A percentile compares a stretch with the other conserved stretches of the same genome.
These are phyloP conservation scores for Mycocentrospora acerina DNA, from an alignment of 2,329 filamentous ascomycete species.

Conservation along the genomic window DNA sequence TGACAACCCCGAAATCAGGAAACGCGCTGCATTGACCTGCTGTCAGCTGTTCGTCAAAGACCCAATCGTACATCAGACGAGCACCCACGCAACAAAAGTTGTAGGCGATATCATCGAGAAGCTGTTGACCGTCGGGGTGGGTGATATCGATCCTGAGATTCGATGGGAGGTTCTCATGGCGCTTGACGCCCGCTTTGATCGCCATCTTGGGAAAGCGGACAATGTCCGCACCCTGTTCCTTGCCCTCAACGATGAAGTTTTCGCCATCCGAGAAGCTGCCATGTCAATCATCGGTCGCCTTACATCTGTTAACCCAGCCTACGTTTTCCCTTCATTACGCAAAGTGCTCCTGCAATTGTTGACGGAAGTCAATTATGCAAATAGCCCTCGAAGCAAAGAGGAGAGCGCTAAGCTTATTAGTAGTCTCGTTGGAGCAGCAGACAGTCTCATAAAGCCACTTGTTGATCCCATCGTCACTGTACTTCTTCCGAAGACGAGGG, in stretches of 20 bases:
- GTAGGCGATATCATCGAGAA: slow-evolving; percentile 98
- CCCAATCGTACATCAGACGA: slow-evolving; percentile 96
- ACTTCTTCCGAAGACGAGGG: slow-evolving; percentile 87
- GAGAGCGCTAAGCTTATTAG: slow-evolving; percentile 93
- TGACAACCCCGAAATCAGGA: slow-evolving; percentile 88
- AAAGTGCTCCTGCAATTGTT: slow-evolving; percentile 95
- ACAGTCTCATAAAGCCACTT: slow-evolving; percentile 90
- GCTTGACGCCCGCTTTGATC: slow-evolving; percentile 90
- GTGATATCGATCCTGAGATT: slow-evolving; percentile 85
- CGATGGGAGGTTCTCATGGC: slow-evolving; percentile 84
- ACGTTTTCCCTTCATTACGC: slow-evolving; percentile 91
- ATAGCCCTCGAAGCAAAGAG: slow-evolving; percentile 90
- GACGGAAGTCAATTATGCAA: slow-evolving; percentile 94
- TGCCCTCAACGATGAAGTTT: slow-evolving; percentile 92
- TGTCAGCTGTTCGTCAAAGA: slow-evolving; percentile 97
- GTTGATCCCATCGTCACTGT: slow-evolving; percentile 96
- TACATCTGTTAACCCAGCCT: slow-evolving; percentile 88
- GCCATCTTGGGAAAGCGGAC: slow-evolving; percentile 94
- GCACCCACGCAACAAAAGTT: slow-evolving; percentile 93
- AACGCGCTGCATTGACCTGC: slow-evolving; percentile 92
- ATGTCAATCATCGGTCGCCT: slow-evolving; percentile 96
- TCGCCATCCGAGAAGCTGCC: slow-evolving; percentile 87
- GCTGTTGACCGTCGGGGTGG: slow-evolving; percentile 89
- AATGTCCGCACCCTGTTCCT: slow-evolving; percentile 96
- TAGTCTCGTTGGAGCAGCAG: slow-evolving; percentile 88